Evolutionary conservation across 371 early-diverging fungal genomes (phyloP).

Genomic region (Mortierella sp.): DNA sequence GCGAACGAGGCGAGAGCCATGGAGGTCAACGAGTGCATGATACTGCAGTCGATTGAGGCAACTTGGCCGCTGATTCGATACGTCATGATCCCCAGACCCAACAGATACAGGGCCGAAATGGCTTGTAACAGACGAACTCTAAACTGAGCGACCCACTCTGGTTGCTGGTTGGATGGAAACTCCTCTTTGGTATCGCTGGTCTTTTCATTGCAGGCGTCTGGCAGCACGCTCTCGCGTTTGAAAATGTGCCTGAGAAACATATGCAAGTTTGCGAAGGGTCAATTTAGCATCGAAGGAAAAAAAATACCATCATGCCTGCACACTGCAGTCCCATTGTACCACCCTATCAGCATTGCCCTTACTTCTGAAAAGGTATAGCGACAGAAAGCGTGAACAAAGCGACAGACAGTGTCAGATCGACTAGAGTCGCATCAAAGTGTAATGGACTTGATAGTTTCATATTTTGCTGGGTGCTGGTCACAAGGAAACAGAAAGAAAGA

Average conservation of each 20-base stretch:
- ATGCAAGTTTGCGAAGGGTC: too few species aligned
- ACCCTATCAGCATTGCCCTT: too few species aligned
- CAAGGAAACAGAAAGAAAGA: neutral
- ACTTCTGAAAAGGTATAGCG: neutral
- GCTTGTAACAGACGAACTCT: conserved; percentile 9
- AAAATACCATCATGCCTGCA: too few species aligned
- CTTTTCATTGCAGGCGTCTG: neutral
- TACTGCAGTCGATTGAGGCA: neutral
- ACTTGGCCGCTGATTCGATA: neutral
- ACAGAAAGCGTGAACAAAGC: neutral
- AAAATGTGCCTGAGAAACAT: too few species aligned
- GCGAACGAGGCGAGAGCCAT: conserved; percentile 7
- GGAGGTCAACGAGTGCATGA: neutral
- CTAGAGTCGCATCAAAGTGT: neutral
- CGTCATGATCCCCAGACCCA: conserved; percentile 13
- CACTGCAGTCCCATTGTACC: too few species aligned
- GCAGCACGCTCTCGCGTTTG: neutral
- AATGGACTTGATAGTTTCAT: neutral
- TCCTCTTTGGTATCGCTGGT: neutral
- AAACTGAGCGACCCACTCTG: neutral
- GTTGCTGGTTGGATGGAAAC: neutral
- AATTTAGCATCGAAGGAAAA: too few species aligned
- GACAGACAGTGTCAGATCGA: neutral
- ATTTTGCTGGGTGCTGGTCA: neutral
- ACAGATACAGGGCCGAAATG: neutral